phyloP scores from a whole-genome alignment of 2,329 filamentous ascomycete genomes.

The Fusarium aywerte region DNA sequence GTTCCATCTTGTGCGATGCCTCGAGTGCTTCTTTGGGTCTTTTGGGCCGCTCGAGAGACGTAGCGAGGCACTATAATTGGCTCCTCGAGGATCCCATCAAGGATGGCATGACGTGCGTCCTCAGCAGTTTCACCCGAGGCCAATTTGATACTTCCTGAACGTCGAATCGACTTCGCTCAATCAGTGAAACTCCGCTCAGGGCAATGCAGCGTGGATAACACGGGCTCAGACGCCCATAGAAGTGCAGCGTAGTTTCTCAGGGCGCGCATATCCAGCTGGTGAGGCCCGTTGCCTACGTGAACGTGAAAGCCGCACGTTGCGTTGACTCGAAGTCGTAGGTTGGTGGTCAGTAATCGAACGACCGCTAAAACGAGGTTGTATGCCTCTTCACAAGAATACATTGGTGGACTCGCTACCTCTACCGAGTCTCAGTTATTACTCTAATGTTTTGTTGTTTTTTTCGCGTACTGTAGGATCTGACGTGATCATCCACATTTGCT shows the following conservation, averaged over 20 bases:
- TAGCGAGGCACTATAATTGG: constrained; percentile 20
- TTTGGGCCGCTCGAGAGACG: constrained; percentile 31
- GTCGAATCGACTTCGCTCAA: constrained; percentile 24
- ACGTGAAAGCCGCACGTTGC: constrained; percentile 51
- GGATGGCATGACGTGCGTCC: neutral
- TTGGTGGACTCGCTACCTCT: constrained; percentile 51
- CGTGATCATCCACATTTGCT: constrained; percentile 20
- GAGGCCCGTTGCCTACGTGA: constrained; percentile 51
- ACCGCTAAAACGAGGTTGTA: constrained; percentile 47
- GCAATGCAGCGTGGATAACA: constrained; percentile 51
- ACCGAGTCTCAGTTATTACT: constrained; percentile 39
- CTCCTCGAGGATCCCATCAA: neutral
- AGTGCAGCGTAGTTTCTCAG: constrained; percentile 49
- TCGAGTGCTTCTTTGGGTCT: neutral
- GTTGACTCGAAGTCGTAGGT: constrained; percentile 50
- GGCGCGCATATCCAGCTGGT: constrained; percentile 45
- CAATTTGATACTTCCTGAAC: constrained; percentile 4
- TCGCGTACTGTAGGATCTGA: constrained; percentile 12
- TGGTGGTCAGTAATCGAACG: constrained; percentile 48
- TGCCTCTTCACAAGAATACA: constrained; percentile 46
- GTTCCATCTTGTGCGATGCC: neutral
- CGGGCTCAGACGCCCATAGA: constrained; percentile 52
- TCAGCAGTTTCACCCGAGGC: constrained; percentile 5
- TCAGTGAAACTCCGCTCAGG: constrained; percentile 44
- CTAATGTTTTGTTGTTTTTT: neutral